Evolutionary conservation across 129 eudicot species (phyloP).

Genomic region (Artemisia argyi): DNA sequence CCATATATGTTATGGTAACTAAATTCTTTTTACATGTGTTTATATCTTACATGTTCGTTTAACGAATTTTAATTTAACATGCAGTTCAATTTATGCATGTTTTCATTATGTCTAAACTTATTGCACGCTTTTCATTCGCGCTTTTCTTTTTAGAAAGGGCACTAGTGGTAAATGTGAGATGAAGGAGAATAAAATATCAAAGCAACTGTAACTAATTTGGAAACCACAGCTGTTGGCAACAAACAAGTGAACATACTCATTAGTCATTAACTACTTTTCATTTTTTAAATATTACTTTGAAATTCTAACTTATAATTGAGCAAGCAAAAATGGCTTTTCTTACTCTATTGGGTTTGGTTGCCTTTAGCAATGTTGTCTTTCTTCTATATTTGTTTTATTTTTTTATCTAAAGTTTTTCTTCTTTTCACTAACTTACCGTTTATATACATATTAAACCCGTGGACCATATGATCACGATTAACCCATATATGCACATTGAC

Average conservation of each 20-base stretch:
- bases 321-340: neutral
- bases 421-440: conserved; percentile 1
- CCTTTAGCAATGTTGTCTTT: neutral
- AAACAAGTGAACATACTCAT: neutral
- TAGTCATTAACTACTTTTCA: neutral
- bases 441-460: neutral
- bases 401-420: conserved; percentile 1
- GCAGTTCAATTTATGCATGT: too few species aligned
- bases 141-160: neutral
- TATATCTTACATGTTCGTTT: too few species aligned
- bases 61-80: too few species aligned
- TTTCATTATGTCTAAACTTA: too few species aligned
- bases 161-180: conserved; percentile 3
- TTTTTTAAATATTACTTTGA: neutral
- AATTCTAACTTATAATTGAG: neutral
- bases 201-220: neutral
- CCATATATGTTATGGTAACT: too few species aligned
- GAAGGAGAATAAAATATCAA: neutral
- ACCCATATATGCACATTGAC: neutral
- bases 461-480: conserved; percentile 8
- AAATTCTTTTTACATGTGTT: too few species aligned
- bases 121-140: neutral
- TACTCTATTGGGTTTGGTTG: conserved; percentile 6
- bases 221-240: conserved; percentile 17
- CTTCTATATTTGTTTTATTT: neutral